Evolutionary conservation across 2,329 filamentous ascomycete species (phyloP), one percentile per base, ranked within the genome.

Genomic region (Coniochaeta hoffmannii): DNA sequence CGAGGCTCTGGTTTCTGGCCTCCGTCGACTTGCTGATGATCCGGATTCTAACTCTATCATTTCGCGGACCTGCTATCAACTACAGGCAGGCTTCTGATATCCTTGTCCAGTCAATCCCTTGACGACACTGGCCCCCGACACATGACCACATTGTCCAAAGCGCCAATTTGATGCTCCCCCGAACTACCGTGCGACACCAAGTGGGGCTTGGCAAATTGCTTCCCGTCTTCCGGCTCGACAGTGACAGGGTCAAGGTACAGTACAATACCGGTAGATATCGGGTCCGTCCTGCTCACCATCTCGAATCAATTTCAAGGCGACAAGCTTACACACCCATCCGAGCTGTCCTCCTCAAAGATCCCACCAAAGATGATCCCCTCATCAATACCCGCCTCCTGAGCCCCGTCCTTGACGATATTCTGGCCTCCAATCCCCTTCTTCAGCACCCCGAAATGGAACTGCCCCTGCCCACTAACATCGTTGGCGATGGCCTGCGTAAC

Each of bases 371-470:
- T 70, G 36, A 82, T 62, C 1, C 78, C 79, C 65, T 82, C 79
- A 61, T 80, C 64, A 56, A 82, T 76, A 24, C 69, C 72, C 10
- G 68, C 60, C 57, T 72, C 69, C 64, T 82, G 80, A 60, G 70
- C 73, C 5, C 77, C 79, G 36, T 72, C 64, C 63, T 74, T 75
- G 46, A 71, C 72, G 36, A 80, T 71, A 61, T 81, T 75, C 49
- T 61, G 64, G 31, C 67, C 69, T 32, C 65, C 59, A 50, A 77
- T 73, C 6, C 79, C 76, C 73, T 85, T 85, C 76, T 86, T 86
- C 57, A 86, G 70, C 1, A 85, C 64, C 34, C 83, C 83, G 53
- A 86, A 77, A 64, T 86, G 83, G 66, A 77, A 84, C 65, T 85
- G 81, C 22, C 83, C 83, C 55, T 77, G 74, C 5, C 82, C 82